These are phyloP conservation scores for Corchorus olitorius DNA, from an alignment of 345 rosid genomes.

Conservation along the genomic window DNA sequence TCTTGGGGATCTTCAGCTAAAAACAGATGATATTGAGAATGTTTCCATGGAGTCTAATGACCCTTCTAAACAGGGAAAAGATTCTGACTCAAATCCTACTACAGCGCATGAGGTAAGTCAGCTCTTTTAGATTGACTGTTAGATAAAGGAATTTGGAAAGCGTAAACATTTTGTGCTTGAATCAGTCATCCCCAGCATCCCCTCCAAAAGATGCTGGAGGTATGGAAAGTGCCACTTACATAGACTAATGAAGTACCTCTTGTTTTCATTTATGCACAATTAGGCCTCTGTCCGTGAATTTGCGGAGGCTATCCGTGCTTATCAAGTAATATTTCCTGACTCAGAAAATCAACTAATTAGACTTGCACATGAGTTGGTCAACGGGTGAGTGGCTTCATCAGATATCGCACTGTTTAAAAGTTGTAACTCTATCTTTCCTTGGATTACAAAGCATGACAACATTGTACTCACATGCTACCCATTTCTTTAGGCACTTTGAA, in stretches of 20 bases:
- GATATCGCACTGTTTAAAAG: not conserved
- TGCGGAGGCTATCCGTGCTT: conserved; percentile 89
- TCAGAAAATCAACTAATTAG: conserved; percentile 79
- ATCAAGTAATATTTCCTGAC: conserved; percentile 91
- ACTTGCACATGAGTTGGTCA: conserved; percentile 71
- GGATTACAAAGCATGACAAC: not conserved
- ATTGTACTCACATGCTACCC: not conserved
- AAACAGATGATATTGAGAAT: conserved; percentile 45
- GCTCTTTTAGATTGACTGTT: conserved; percentile 10
- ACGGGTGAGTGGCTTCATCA: conserved; percentile 45
- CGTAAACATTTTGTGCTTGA: not conserved
- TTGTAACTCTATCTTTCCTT: not conserved
- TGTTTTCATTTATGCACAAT: conserved; percentile 25
- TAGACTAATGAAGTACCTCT: conserved; percentile 17
- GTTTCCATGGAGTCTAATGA: conserved; percentile 41
- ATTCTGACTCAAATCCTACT: conserved; percentile 36
- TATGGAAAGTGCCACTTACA: not conserved
- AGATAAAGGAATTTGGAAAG: not conserved
- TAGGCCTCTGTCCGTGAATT: conserved; percentile 84
- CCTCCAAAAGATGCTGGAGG: not conserved
- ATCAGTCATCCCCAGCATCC: not conserved
- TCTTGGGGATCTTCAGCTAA: conserved; percentile 71
- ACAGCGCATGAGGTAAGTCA: conserved; percentile 61
- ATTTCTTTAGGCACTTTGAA: conserved; percentile 70
- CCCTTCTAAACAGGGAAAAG: conserved; percentile 41